Base-by-base conservation (phyloP, 495 filamentous ascomycete species). In the Rostrohypoxylon terebratum region DNA sequence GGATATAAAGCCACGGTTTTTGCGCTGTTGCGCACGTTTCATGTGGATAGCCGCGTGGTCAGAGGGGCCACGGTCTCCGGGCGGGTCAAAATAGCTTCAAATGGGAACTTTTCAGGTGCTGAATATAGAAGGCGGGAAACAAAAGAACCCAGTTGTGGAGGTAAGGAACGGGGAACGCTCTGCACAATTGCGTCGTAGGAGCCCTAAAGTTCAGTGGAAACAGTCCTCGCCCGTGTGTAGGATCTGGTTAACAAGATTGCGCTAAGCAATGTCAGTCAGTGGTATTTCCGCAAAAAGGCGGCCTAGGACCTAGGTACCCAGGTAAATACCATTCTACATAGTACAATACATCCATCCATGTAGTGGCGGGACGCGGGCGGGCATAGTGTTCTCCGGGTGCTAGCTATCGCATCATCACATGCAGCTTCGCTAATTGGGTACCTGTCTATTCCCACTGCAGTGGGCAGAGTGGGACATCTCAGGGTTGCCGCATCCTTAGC, bases 361-460 rank as follows among this genome's bases (percentile, higher is more conserved):
- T 38, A 10, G 34, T 9, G 34, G 34, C 38, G 38, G 38, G 10
- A 42, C 38, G 38, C n/a, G 38, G 38, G 38, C 5, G 11, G 45
- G 5, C 20, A 18, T 23, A 7, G 25, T 28, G 28, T 5, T 28
- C 28, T 28, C 28, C 2, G 20, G 18, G 20, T 42, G 5, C 21
- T 21, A 50, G 20, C 20, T 54, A 54, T 54, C 50, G 33, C 50
- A 54, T 54, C 33, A 54, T 54, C 50, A 54, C 50, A 54, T 54
- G 50, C 50, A 54, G 50, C 21, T 33, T 54, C 14, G 25, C 33
- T 54, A 10, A 33, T 13, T 50, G 47, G 21, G 20, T 50, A 20
- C 47, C 21, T 18, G 18, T 50, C 47, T 50, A 50, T 55, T 55
- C 14, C 51, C 31, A 31, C n/a, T n/a, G 11, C 21, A 14, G 48